A percentile compares a stretch with the other conserved stretches of the same genome.
Evolutionary conservation across 2,329 filamentous ascomycete species (phyloP).

Genomic region (Monilinia polystroma): DNA sequence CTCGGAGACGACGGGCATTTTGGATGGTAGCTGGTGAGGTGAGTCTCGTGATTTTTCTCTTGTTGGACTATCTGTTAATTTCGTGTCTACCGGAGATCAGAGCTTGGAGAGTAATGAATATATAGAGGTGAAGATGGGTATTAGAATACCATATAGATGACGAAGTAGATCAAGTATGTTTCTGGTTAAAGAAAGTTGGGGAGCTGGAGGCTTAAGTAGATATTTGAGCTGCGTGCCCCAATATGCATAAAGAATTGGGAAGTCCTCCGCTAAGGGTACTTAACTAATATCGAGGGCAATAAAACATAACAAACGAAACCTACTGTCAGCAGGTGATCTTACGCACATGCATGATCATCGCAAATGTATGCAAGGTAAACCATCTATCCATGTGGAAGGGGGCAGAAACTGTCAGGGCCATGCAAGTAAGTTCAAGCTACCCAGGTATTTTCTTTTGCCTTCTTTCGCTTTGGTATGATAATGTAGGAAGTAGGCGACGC

Average conservation of each 20-base stretch:
- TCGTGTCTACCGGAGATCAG: neutral
- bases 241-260: neutral
- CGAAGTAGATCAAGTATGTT: slow-evolving; percentile 1
- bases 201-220: slow-evolving; percentile 26
- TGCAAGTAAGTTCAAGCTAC: slow-evolving; percentile 5
- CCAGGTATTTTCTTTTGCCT: slow-evolving; percentile 2
- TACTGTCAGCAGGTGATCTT: slow-evolving; percentile 25
- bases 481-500: neutral
- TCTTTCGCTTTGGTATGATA: slow-evolving; percentile 1
- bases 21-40: slow-evolving; percentile 4
- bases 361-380: slow-evolving; percentile 7
- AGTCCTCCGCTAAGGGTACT: neutral
- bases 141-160: neutral
- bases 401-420: slow-evolving; percentile 20
- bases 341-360: slow-evolving; percentile 20
- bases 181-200: slow-evolving; percentile 18
- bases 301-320: neutral
- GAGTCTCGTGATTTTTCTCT: slow-evolving; percentile 11
- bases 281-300: slow-evolving; percentile 9
- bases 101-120: neutral
- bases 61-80: neutral
- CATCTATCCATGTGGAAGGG: slow-evolving; percentile 16
- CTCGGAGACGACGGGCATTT: slow-evolving; percentile 26
- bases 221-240: slow-evolving; percentile 2
- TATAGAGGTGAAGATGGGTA: neutral